These are phyloP conservation scores for Aspergillus sclerotioniger DNA, from an alignment of 495 filamentous ascomycete species.

Conservation along the genomic window DNA sequence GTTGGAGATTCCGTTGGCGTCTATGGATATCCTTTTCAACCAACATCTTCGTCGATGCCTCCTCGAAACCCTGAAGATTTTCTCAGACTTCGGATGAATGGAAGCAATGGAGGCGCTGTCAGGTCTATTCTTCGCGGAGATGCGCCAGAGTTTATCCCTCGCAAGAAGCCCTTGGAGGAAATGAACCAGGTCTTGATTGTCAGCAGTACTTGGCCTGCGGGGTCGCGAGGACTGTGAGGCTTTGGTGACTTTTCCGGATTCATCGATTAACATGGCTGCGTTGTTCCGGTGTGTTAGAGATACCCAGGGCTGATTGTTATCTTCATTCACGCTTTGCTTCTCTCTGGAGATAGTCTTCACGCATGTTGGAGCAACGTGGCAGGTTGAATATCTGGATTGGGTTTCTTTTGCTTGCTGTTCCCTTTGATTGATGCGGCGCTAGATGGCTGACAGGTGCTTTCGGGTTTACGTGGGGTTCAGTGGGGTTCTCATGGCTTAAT, in stretches of 20 bases:
- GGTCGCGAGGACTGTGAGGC: not conserved
- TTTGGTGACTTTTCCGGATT: not conserved
- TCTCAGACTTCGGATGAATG: not conserved
- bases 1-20: too few relatives aligned
- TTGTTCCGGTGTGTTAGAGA: not conserved
- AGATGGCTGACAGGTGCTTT: not conserved
- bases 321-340: not conserved
- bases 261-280: not conserved
- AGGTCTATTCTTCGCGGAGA: conserved; percentile 18
- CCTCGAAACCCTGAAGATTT: too few relatives aligned
- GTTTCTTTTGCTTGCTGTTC: not conserved
- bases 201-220: not conserved
- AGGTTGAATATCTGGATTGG: not conserved
- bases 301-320: not conserved
- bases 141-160: conserved; percentile 26
- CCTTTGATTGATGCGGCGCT: not conserved
- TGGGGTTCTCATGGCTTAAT: not conserved
- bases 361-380: not conserved
- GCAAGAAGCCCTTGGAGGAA: not conserved
- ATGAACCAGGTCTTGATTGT: conserved; percentile 1
- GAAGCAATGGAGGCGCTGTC: not conserved
- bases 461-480: not conserved
- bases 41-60: too few relatives aligned
- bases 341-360: not conserved
- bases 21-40: too few relatives aligned